Evolutionary conservation across 225 moss, liverwort and hornwort species (phyloP), one percentile per base, ranked within the genome.

Genomic region (Ulota crispa): DNA sequence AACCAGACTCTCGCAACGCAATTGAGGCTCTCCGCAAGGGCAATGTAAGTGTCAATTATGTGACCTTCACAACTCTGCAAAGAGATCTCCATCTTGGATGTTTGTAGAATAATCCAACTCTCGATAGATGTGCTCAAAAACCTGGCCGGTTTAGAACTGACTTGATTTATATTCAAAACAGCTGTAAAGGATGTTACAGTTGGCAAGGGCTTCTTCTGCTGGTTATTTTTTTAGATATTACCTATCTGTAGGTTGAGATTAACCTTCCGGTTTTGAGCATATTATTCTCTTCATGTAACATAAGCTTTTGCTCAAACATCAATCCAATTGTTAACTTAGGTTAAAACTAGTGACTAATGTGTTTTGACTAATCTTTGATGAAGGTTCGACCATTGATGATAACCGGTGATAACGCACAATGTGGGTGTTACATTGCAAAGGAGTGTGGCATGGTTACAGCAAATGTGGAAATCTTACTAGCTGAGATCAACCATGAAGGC

Each of bases 351-450:
- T 67, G 52, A 59, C 72, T 68, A 60, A 53, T 81, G 45, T 66
- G 31, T 79, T 63, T 65, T 77, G 64, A 24, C 52, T 57, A 57
- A n/a, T 57, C 9, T 57, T 57, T 52, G 52, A 34, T 24, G 28
- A 75, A 93, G 93, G 91, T 93, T 41, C 87, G 93, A 65, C 41
- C 93, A n/a, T 19, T 93, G 83, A 93, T 93, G 91, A 86, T 93
- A 41, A 93, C 93, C 32, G 93, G 91, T 82, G 91, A 89, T 81
- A 93, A 89, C 68, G 93, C 93, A 36, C 93, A 91, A 86, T 90
- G 88, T 82, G 89, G 91, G 21, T 82, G 84, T 59, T 82, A 83
- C 27, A 85, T 93, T 66, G 91, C 93, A 12, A 89, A 82, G 76
- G 80, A 91, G 65, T 89, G 89, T 83, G 83, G 68, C 71, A 89